These are phyloP conservation scores for Globisporangium emineosum DNA, from an alignment of 352 stramenopile species.

Conservation along the genomic window DNA sequence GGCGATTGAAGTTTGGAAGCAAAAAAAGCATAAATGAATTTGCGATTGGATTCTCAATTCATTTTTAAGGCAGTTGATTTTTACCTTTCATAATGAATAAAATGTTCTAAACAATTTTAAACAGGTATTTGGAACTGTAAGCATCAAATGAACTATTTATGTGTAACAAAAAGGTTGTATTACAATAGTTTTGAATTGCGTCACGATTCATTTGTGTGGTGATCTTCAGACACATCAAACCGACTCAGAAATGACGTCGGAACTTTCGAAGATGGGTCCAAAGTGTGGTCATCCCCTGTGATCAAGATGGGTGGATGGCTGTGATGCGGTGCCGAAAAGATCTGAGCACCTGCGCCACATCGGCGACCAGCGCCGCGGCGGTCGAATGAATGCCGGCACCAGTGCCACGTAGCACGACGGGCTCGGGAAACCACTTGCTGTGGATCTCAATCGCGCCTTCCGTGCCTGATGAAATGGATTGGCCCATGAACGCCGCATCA, in stretches of 20 bases:
- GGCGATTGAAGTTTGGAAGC: no score
- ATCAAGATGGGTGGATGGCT: constrained; percentile 1
- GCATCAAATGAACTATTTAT: no score
- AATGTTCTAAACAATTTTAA: no score
- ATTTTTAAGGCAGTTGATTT: no score
- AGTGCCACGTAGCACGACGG: constrained; percentile 54
- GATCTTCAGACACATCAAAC: neutral
- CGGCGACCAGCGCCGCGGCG: constrained; percentile 45
- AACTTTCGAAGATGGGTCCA: constrained; percentile 2
- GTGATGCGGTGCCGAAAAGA: neutral
- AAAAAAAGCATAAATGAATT: no score
- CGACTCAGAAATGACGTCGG: constrained; percentile 11
- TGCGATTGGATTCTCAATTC: no score
- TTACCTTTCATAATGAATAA: no score
- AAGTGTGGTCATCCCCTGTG: neutral
- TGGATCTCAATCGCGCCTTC: constrained; percentile 60
- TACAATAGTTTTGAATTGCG: neutral
- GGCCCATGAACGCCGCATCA: no score
- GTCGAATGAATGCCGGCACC: constrained; percentile 62
- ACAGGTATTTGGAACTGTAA: no score
- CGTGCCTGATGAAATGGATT: constrained; percentile 25
- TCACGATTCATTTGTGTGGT: neutral
- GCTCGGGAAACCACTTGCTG: constrained; percentile 58
- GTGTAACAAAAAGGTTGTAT: neutral
- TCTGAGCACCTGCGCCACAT: constrained; percentile 28